Percentiles rank a stretch among this genome's conserved stretches.
Conservation (phyloP, 805 yeast genomes). For the Kodamaea restingae region DNA sequence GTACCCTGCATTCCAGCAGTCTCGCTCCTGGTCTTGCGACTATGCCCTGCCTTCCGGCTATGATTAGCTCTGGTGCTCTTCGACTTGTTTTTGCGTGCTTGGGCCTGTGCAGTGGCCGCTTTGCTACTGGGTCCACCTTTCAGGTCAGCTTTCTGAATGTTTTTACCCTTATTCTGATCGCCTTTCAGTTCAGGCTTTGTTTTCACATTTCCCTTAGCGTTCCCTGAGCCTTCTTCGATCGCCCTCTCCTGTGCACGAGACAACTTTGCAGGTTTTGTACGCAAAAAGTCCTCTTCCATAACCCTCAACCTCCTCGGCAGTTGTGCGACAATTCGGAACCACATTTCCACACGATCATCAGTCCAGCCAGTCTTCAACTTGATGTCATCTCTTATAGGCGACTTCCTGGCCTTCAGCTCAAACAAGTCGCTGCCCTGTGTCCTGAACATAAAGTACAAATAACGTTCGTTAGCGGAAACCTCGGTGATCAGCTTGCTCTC, state of each 20-base stretch:
- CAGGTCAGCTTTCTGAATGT: no score
- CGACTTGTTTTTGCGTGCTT: conserved; percentile 44
- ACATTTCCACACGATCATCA: conserved; percentile 90
- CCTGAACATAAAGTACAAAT: conserved; percentile 54
- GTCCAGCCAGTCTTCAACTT: conserved; percentile 61
- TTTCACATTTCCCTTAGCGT: conserved; percentile 58
- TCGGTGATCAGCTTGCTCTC: conserved; percentile 12
- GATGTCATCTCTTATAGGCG: conserved; percentile 48
- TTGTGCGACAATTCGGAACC: conserved; percentile 73
- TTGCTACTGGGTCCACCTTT: neutral
- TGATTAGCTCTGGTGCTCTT: conserved; percentile 61
- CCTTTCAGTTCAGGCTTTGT: conserved; percentile 39
- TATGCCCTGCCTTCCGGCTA: conserved; percentile 59
- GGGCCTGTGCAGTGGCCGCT: neutral
- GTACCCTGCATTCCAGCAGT: conserved; percentile 21
- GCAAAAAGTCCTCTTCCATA: conserved; percentile 57
- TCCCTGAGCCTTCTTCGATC: conserved; percentile 43
- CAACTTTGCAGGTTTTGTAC: conserved; percentile 17
- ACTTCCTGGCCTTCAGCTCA: conserved; percentile 46
- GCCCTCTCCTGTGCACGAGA: conserved; percentile 1
- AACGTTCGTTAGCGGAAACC: conserved; percentile 48
- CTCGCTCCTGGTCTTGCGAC: conserved; percentile 43
- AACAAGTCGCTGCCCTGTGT: conserved; percentile 40
- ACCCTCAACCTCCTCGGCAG: conserved; percentile 59
- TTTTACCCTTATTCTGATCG: neutral